Evolutionary conservation across 345 rosid species (phyloP).

Genomic region (Arabidopsis arenosa): DNA sequence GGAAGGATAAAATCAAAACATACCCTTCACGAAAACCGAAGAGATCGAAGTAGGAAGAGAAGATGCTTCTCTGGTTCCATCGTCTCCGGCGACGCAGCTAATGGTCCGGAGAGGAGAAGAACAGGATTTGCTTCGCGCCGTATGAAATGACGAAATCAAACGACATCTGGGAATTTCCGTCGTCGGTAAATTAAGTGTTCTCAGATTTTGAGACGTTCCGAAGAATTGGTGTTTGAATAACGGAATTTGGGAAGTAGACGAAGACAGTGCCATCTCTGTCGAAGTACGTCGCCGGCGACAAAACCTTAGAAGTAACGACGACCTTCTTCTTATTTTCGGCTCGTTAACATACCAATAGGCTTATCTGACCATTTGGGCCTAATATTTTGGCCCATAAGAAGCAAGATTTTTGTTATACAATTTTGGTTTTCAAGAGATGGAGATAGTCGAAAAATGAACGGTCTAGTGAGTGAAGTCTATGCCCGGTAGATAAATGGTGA

Average conservation of each 20-base stretch:
- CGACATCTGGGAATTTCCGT: conserved; percentile 16
- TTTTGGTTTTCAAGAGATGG: too few species aligned
- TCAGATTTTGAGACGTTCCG: conserved; percentile 12
- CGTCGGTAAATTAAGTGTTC: neutral
- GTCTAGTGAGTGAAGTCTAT: too few species aligned
- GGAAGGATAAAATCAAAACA: neutral
- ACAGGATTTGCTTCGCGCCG: conserved; percentile 15
- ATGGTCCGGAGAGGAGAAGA: conserved; percentile 38
- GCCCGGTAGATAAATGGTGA: too few species aligned
- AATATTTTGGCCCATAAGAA: neutral
- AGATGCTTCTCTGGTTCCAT: conserved; percentile 26
- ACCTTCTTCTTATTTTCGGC: conserved; percentile 1
- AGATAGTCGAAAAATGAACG: too few species aligned
- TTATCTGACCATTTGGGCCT: neutral
- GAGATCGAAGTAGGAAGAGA: conserved; percentile 31
- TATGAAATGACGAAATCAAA: conserved; percentile 16
- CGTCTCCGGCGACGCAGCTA: conserved; percentile 35
- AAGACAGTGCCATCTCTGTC: conserved; percentile 48
- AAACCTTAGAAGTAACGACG: neutral
- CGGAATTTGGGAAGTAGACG: neutral
- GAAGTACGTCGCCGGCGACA: conserved; percentile 18
- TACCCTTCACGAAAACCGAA: conserved; percentile 47
- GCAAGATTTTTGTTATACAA: neutral
- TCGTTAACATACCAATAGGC: conserved; percentile 3
- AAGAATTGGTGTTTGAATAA: neutral